Base-by-base conservation (phyloP, 1,139 yeast genomes). In the Candida anutae region DNA sequence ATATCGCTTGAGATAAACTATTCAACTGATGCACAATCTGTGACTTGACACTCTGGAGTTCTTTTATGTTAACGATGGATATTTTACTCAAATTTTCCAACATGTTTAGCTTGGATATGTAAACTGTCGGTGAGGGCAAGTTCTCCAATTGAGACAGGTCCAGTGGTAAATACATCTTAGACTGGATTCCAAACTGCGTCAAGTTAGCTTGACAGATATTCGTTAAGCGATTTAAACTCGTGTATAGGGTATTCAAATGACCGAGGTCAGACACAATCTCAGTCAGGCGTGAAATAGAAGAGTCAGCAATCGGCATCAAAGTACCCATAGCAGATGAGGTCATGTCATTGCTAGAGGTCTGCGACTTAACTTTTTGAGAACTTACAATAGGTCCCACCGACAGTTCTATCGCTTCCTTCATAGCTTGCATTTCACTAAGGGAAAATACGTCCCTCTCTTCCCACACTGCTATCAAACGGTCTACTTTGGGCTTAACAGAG, bases 391-490 rank as follows among this genome's bases (percentile, higher is more conserved):
- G 19, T 8, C 9, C 8, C 19, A 17, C 19, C 19, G 10, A 10
- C 19, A 43, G 35, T 16, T 52, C 51, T 6, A 70, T 41, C 2
- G 61, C 55, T 9, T 40, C 43, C 24, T 57, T 62, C 42, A 80
- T 58, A n/a, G 50, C 51, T 6, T 49, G 46, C 26, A 78, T 59
- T 15, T 67, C 73, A 2, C 45, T 45, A 0, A 48, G 44, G 2
- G 61, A 38, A 40, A 80, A 83, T 2, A 85, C 70, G 15, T 50
- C 47, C 28, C 95, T 59, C 34, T 82, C 82, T 29, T 67, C 67
- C 94, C 95, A 82, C 11, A 85, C 93, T 26, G 62, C 70, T 2
- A 83, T 61, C 15, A 83, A 74, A 24, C 94, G 64, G 22, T 60
- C 66, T 19, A 82, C 69, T 36, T 76, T 77, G n/a, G 69, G 66